Base-by-base conservation (phyloP, 257 asterid genomes). In the Henckelia pumila region DNA sequence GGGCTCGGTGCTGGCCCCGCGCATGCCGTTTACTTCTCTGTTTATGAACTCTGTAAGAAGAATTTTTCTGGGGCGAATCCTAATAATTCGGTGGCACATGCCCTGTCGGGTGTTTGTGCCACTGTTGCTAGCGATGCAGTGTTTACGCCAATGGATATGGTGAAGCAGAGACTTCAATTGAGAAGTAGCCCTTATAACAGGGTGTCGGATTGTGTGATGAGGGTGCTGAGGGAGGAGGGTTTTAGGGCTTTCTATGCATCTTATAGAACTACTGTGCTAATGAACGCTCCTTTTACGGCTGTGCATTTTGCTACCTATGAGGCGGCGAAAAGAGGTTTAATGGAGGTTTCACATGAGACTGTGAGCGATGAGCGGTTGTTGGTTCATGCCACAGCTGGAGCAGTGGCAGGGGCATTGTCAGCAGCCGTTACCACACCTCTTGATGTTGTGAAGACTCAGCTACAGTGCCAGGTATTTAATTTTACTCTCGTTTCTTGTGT, bases 1-100 rank as follows among this genome's bases (percentile, higher is more conserved):
- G 99, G 86, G 2, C 84, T 94, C 0, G 97, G 99, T 10, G 99
- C 99, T 8, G 97, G 97, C 14, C 99, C 97, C 0, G 96, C 99
- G 0, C 99, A 94, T 77, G 99, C 97, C 0, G 96, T 92, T 50
- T 91, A 94, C 71, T 94, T 94, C 77, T 83, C 96, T 5, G 88
- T 86, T 40, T 94, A 94, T 37, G 99, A 94, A 76, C 40, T 84
- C 20, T 88, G 87, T 61, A 94, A 94, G 83, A 79, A 87, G 79
- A 71, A 71, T 0, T 82, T 94, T 28, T 87, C 97, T 1, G 85
- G 82, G 0, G 99, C 93, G 2, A 81, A 91, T 22, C 81, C 89
- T 1, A 84, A 83, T 70, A 88, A 91, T 53, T 79, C 84, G 2
- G 77, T 21, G 33, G 95, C 92, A 2, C 97, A 94, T 60, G 96